Evolutionary conservation across 1,284 basidiomycete genomes (phyloP).

Genomic region (Leccinum pallidistipes): DNA sequence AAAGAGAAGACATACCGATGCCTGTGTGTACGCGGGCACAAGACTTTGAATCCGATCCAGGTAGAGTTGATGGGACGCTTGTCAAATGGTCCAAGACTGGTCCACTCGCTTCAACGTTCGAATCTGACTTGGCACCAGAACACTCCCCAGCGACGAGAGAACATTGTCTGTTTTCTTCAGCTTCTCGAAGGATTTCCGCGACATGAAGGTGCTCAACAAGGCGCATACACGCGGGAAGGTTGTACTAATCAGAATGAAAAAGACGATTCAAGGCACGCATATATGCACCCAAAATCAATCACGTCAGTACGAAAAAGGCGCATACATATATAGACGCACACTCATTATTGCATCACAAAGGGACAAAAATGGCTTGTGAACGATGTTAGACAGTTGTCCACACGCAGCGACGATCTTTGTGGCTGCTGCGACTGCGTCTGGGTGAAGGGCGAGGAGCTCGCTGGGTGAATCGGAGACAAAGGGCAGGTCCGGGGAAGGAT

Average conservation of each 20-base stretch:
- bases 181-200: slow-evolving; percentile 63
- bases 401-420: slow-evolving; percentile 65
- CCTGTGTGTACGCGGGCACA: neutral
- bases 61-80: neutral
- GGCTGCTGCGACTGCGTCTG: slow-evolving; percentile 56
- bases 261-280: slow-evolving; percentile 6
- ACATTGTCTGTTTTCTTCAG: slow-evolving; percentile 37
- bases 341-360: slow-evolving; percentile 68
- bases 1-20: slow-evolving; percentile 10
- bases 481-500: slow-evolving; percentile 57
- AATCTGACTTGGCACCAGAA: neutral
- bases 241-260: slow-evolving; percentile 47
- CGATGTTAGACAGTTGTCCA: slow-evolving; percentile 59
- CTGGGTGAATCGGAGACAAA: slow-evolving; percentile 46
- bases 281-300: slow-evolving; percentile 9
- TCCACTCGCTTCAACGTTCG: neutral
- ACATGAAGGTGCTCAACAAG: slow-evolving; percentile 66
- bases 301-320: slow-evolving; percentile 5
- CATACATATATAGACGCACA: slow-evolving; percentile 39
- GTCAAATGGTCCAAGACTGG: neutral
- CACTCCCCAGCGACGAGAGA: neutral
- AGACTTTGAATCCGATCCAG: neutral
- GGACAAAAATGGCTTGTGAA: slow-evolving; percentile 65
- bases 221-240: slow-evolving; percentile 67
- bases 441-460: slow-evolving; percentile 57